Evolutionary conservation across 306 rosid species (phyloP).

Genomic region (Biancaea sappan): DNA sequence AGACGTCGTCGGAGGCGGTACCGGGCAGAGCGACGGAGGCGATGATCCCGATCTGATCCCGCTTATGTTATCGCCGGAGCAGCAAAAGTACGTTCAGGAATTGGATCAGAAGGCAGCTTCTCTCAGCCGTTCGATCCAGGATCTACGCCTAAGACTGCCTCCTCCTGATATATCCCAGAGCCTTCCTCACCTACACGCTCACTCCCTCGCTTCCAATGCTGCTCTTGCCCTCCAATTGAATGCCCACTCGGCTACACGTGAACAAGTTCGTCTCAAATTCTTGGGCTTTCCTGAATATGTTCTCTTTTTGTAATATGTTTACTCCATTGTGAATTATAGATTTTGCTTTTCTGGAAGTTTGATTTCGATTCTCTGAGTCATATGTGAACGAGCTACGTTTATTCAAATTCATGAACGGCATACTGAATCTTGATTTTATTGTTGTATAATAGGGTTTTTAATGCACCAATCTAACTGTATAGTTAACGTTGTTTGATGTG

Average conservation of each 20-base stretch:
- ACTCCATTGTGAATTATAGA: neutral
- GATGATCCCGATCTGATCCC: slow-evolving; percentile 52
- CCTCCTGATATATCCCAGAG: slow-evolving; percentile 88
- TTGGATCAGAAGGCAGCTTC: slow-evolving; percentile 61
- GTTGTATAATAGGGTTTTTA: neutral
- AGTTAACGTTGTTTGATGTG: neutral
- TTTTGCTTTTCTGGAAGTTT: neutral
- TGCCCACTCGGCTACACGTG: slow-evolving; percentile 60
- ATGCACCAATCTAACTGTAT: neutral
- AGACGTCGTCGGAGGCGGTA: slow-evolving; percentile 79
- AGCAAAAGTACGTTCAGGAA: slow-evolving; percentile 63
- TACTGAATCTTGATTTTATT: neutral
- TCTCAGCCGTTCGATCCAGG: slow-evolving; percentile 76
- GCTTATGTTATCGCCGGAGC: slow-evolving; percentile 57
- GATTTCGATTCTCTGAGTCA: neutral
- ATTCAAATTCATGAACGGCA: neutral
- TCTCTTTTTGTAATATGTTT: neutral
- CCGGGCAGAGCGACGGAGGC: slow-evolving; percentile 39
- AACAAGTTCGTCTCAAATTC: slow-evolving; percentile 9
- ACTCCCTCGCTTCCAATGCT: slow-evolving; percentile 87
- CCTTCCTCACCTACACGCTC: slow-evolving; percentile 96
- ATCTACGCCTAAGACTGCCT: slow-evolving; percentile 85
- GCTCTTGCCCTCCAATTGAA: slow-evolving; percentile 47
- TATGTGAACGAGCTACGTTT: neutral
- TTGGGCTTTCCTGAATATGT: neutral